These are phyloP conservation scores for Leccinum aurantiacum DNA, from an alignment of 768 basidiomycete genomes.

Conservation along the genomic window DNA sequence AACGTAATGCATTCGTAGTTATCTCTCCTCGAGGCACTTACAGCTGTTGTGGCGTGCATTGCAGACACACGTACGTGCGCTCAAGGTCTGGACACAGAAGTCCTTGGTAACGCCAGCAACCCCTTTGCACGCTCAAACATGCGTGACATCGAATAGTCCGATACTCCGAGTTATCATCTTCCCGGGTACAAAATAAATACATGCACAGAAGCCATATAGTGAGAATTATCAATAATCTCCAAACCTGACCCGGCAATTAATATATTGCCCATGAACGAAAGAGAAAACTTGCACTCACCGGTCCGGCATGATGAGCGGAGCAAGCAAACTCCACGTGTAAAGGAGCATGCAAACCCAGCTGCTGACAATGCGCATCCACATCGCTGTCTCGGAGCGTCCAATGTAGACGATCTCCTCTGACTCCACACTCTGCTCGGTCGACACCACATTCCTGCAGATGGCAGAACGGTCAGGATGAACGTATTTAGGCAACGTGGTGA, in stretches of 20 bases:
- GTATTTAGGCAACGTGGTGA: slow-evolving; percentile 7
- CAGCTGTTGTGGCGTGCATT: neutral
- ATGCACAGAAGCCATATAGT: neutral
- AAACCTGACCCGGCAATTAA: slow-evolving; percentile 22
- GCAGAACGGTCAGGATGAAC: neutral
- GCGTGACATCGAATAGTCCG: neutral
- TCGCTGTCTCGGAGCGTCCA: slow-evolving; percentile 91
- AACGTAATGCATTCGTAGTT: neutral
- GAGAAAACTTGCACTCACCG: slow-evolving; percentile 48
- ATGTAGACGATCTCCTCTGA: slow-evolving; percentile 83
- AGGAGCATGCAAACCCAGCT: slow-evolving; percentile 91
- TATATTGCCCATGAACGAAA: neutral
- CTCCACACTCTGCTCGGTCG: slow-evolving; percentile 49
- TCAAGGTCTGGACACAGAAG: too few relatives aligned
- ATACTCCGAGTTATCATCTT: neutral
- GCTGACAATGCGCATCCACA: slow-evolving; percentile 99
- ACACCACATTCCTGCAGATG: slow-evolving; percentile 66
- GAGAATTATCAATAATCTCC: slow-evolving; percentile 21
- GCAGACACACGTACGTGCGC: too few relatives aligned
- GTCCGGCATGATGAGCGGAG: slow-evolving; percentile 78
- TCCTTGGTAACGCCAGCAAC: neutral
- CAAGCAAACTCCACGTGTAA: slow-evolving; percentile 86
- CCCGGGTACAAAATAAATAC: slow-evolving; percentile 4
- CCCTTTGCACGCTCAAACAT: neutral
- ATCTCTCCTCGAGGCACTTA: neutral